Conservation (phyloP, 306 rosid species). For the Quercus alba region DNA sequence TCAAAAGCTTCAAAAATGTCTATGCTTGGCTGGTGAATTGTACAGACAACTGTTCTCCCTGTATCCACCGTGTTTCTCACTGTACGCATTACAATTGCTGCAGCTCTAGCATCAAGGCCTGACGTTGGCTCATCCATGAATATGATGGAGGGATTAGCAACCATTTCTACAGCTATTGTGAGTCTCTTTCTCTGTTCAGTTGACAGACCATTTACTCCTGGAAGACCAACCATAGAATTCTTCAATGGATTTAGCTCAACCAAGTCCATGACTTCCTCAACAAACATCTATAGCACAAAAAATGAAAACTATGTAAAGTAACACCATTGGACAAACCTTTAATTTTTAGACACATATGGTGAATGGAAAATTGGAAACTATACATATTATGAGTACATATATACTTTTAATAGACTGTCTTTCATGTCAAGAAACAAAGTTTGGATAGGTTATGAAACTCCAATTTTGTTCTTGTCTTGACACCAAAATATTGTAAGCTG, state of each 20-base stretch:
- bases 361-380: no score
- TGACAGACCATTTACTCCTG: conserved; percentile 40
- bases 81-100: conserved; percentile 52
- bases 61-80: conserved; percentile 51
- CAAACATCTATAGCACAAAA: conserved; percentile 25
- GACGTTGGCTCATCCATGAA: conserved; percentile 65
- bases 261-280: conserved; percentile 48
- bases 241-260: conserved; percentile 44
- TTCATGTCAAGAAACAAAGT: neutral
- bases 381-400: neutral
- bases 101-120: conserved; percentile 60
- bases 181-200: conserved; percentile 58
- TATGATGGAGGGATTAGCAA: conserved; percentile 57
- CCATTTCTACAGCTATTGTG: conserved; percentile 52
- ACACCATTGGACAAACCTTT: neutral
- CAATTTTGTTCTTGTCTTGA: neutral
- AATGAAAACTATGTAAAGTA: neutral
- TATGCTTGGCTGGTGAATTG: conserved; percentile 64
- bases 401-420: neutral
- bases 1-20: conserved; percentile 56
- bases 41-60: conserved; percentile 60
- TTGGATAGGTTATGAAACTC: no score
- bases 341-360: no score
- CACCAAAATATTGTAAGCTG: neutral
- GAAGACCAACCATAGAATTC: conserved; percentile 49